Evolutionary conservation across 495 filamentous ascomycete genomes (phyloP), one percentile per base, ranked within the genome.

Genomic region (Penicillium lividum): DNA sequence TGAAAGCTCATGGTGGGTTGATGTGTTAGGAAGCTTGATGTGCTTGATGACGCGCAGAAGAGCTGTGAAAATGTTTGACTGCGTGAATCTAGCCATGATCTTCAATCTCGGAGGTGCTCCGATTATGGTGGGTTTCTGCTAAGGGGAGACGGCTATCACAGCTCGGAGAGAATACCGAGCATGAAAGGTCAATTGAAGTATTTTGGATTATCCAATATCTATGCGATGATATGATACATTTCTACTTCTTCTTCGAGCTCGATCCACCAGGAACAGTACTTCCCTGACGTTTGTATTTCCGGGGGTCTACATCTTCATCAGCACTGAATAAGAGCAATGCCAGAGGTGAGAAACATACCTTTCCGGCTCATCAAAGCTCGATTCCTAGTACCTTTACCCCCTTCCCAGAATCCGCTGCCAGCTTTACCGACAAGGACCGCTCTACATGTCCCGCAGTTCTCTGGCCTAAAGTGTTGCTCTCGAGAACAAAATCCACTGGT

Each of bases 371-470:
- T 91, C 57, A 80, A 68, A 18, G 68, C 70, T 68, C 79, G 83
- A 69, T 90, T 87, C 51, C 89, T 73, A n/a, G 88, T 93, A 9
- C 91, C 91, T 69, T 90, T 92, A 2, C 92, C 92, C 15, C 92
- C 92, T 74, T 97, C 92, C 92, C 92, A 96, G 68, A 90, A 97
- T 7, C 91, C 92, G 56, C 77, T 84, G 0, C 89, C 88, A 27
- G 75, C 77, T 61, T 83, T 85, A 5, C 89, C 86, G n/a, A 91
- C 78, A 1, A 96, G 80, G 22, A 76, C 79, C n/a, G 86, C 74
- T 59, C 84, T 88, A 68, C 92, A 97, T 50, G 92, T 84, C 0
- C 76, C 81, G 63, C 92, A 97, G 50, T 88, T 87, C 64, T 95
- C 90, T 0, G 88, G 87, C 38, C 85, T 74, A 69, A 89, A 96